phyloP scores from a whole-genome alignment of 257 asterid species.

The Cordia subcordata region DNA sequence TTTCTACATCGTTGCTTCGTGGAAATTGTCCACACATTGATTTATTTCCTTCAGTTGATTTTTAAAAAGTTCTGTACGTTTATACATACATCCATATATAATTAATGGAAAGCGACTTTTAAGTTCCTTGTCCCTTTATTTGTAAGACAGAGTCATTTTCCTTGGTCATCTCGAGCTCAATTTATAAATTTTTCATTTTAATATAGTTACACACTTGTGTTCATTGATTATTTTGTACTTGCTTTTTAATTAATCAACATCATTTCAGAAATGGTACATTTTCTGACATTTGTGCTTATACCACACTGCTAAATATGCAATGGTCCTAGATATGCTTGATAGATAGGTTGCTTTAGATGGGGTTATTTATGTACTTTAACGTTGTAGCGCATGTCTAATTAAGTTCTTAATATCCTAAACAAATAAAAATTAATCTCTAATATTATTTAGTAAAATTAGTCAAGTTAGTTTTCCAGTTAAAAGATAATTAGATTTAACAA shows the following conservation, averaged over 20 bases:
- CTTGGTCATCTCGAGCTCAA: background rate
- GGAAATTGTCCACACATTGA: constrained; percentile 26
- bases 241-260: background rate
- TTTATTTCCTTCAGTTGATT: constrained; percentile 9
- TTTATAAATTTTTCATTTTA: background rate
- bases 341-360: no score
- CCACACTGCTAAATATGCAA: background rate
- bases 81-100: no score
- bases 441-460: no score
- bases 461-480: no score
- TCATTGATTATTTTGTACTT: background rate
- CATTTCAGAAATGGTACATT: background rate
- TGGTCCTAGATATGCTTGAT: no score
- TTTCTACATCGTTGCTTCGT: constrained; percentile 22
- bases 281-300: background rate
- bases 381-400: no score
- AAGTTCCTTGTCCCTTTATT: constrained; percentile 25
- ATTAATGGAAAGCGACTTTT: constrained; percentile 13
- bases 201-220: background rate
- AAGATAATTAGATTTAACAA: no score
- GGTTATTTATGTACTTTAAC: no score
- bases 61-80: no score
- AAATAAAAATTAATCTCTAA: no score
- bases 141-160: constrained; percentile 31
- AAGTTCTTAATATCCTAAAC: no score